These are phyloP conservation scores for Lipomyces kockii DNA, from an alignment of 805 yeast species.

Conservation along the genomic window DNA sequence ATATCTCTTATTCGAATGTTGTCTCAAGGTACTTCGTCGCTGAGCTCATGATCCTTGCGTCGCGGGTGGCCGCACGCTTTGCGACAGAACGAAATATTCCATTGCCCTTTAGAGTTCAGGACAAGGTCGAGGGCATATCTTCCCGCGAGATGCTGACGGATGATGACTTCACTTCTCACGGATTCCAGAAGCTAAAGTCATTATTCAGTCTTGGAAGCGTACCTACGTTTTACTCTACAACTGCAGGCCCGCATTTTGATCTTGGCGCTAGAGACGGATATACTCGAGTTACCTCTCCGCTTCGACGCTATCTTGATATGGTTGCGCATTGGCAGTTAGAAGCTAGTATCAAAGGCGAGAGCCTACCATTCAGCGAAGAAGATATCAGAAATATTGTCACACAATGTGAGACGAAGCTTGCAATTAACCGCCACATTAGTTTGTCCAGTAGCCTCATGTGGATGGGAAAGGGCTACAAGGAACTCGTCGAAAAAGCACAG, in stretches of 20 bases:
- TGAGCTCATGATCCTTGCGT: slow-evolving; percentile 83
- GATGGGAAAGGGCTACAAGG: slow-evolving; percentile 5
- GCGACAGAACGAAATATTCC: slow-evolving; percentile 40
- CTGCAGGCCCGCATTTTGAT: slow-evolving; percentile 47
- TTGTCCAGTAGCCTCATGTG: slow-evolving; percentile 1
- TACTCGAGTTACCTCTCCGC: slow-evolving; percentile 84
- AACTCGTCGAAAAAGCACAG: background rate
- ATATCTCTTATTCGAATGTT: slow-evolving; percentile 42
- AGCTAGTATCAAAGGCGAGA: slow-evolving; percentile 46
- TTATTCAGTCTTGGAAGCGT: background rate
- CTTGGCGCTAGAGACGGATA: slow-evolving; percentile 52
- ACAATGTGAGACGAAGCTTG: background rate
- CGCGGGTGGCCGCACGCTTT: slow-evolving; percentile 49
- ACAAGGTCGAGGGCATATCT: background rate
- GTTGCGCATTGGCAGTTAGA: slow-evolving; percentile 79
- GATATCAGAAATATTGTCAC: slow-evolving; percentile 14
- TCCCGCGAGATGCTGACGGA: background rate
- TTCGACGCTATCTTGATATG: slow-evolving; percentile 80
- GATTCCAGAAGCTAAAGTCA: slow-evolving; percentile 6
- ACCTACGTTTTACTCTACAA: slow-evolving; percentile 5
- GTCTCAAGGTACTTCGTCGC: slow-evolving; percentile 70
- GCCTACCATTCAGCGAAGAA: slow-evolving; percentile 14
- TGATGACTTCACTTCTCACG: background rate
- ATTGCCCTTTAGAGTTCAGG: slow-evolving; percentile 32
- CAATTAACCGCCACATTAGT: background rate